Conservation (phyloP, 495 filamentous ascomycete genomes). For the Echria macrotheca region DNA sequence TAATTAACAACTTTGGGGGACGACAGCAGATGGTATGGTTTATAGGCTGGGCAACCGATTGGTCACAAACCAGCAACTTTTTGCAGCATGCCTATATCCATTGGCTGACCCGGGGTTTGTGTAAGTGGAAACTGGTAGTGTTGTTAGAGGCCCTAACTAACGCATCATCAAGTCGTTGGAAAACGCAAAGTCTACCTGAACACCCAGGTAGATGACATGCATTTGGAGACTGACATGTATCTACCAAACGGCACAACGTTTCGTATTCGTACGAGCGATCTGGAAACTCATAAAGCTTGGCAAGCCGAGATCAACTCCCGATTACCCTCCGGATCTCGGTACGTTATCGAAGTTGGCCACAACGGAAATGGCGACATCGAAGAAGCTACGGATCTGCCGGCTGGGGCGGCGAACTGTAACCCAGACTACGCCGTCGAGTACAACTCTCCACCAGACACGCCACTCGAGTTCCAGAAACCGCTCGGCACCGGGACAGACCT, state of each 20-base stretch:
- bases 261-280: slow-evolving; percentile 46
- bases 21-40: slow-evolving; percentile 61
- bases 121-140: not conserved
- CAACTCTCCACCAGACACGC: slow-evolving; percentile 42
- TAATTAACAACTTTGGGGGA: slow-evolving; percentile 55
- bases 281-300: slow-evolving; percentile 47
- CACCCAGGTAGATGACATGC: slow-evolving; percentile 65
- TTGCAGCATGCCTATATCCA: slow-evolving; percentile 61
- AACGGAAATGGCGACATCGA: slow-evolving; percentile 59
- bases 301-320: slow-evolving; percentile 43
- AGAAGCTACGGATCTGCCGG: slow-evolving; percentile 27
- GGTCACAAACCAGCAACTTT: slow-evolving; percentile 51
- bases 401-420: slow-evolving; percentile 9
- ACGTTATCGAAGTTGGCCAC: slow-evolving; percentile 53
- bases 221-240: slow-evolving; percentile 53
- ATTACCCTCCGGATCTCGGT: slow-evolving; percentile 51
- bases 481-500: slow-evolving; percentile 50
- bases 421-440: slow-evolving; percentile 21
- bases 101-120: slow-evolving; percentile 55
- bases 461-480: slow-evolving; percentile 52
- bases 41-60: slow-evolving; percentile 49
- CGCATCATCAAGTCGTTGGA: slow-evolving; percentile 32
- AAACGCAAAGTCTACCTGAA: slow-evolving; percentile 51
- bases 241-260: slow-evolving; percentile 34
- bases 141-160: not conserved